Evolutionary conservation across 192 early-diverging fungal genomes (phyloP).

Genomic region (Linderina pennispora): DNA sequence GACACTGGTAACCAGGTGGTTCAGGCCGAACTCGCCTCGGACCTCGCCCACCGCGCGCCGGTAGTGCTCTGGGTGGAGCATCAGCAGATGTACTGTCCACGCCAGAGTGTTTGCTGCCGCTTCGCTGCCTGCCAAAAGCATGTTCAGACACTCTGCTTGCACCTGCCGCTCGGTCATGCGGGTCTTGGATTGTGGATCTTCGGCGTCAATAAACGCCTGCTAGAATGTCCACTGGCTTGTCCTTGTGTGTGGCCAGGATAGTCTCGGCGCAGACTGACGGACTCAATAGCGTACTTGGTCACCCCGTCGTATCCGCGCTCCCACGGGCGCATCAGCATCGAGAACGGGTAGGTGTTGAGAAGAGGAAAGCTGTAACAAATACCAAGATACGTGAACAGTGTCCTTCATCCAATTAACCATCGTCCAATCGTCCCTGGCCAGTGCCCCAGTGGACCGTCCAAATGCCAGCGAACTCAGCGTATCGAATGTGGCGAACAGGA

Average conservation of each 20-base stretch:
- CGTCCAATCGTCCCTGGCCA: slow-evolving; percentile 11
- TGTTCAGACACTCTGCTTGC: slow-evolving; percentile 36
- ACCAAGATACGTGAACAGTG: too few species aligned
- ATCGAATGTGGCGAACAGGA: slow-evolving; percentile 37
- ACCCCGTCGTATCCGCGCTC: too few species aligned
- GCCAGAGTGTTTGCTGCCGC: slow-evolving; percentile 31
- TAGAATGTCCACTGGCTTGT: slow-evolving; percentile 27
- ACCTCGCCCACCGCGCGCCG: slow-evolving; percentile 18
- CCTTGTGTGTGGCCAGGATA: slow-evolving; percentile 2
- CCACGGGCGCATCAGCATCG: too few species aligned
- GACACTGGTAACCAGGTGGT: slow-evolving; percentile 14
- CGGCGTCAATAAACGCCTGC: slow-evolving; percentile 47
- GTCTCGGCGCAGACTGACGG: too few species aligned
- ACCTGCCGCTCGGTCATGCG: slow-evolving; percentile 37
- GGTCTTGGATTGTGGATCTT: slow-evolving; percentile 36
- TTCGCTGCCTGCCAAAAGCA: slow-evolving; percentile 38
- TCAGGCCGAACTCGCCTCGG: slow-evolving; percentile 3
- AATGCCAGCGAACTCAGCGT: slow-evolving; percentile 38
- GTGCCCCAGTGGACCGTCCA: slow-evolving; percentile 24
- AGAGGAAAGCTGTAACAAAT: too few species aligned
- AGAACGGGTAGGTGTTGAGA: too few species aligned
- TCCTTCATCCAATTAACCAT: slow-evolving; percentile 31
- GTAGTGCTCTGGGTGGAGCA: slow-evolving; percentile 23
- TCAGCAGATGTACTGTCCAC: slow-evolving; percentile 28
- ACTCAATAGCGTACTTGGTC: too few species aligned